These are phyloP conservation scores for Pestalotiopsis sp. DNA, from an alignment of 2,329 filamentous ascomycete genomes.

Conservation along the genomic window DNA sequence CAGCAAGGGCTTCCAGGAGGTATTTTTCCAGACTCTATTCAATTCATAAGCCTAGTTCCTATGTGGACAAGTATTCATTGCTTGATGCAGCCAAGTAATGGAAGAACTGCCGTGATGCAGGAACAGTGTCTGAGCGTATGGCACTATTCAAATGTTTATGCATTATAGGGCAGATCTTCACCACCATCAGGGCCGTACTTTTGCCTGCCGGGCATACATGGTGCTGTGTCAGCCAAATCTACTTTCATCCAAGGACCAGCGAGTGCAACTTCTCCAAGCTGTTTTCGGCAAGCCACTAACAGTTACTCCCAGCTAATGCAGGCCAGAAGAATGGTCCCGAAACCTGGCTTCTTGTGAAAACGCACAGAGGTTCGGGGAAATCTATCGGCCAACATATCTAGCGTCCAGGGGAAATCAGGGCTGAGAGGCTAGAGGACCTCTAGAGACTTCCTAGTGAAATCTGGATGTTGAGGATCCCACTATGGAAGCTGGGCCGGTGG, in stretches of 20 bases:
- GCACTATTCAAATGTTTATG: neutral
- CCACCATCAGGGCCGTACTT: neutral
- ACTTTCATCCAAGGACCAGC: neutral
- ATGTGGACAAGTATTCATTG: neutral
- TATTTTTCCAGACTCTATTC: neutral
- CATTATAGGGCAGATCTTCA: neutral
- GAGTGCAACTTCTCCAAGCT: neutral
- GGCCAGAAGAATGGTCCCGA: neutral
- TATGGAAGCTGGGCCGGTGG: neutral
- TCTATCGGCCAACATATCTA: neutral
- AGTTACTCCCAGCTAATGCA: neutral
- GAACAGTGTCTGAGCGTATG: neutral
- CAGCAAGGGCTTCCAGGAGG: neutral
- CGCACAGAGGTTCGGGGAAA: neutral
- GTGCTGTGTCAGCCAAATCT: neutral
- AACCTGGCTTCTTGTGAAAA: neutral
- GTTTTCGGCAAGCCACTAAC: neutral
- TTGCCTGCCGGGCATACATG: neutral
- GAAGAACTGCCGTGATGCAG: neutral
- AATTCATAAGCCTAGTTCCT: neutral
- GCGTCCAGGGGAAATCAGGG: too few relatives aligned
- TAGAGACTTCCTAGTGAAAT: neutral
- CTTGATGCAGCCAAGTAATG: neutral
- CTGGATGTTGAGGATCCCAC: neutral
- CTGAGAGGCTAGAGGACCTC: neutral